Evolutionary conservation across 2,329 filamentous ascomycete genomes (phyloP).

Genomic region (Fusarium pseudoanthophilum): DNA sequence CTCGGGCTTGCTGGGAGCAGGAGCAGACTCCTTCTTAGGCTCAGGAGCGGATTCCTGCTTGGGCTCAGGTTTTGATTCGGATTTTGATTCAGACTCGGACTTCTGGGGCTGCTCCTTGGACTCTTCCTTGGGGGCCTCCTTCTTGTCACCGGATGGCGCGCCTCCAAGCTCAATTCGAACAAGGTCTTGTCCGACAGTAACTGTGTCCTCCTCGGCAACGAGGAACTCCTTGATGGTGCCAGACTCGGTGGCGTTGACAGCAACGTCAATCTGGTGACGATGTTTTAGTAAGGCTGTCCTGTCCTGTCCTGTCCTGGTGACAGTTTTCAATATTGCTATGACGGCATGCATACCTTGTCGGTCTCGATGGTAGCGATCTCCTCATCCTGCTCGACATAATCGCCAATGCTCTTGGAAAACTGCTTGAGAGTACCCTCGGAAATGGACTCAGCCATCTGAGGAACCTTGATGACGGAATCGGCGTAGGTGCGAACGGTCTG

Average conservation of each 20-base stretch:
- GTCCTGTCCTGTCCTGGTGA: not conserved
- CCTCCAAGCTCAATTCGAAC: conserved; percentile 86
- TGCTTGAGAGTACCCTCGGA: conserved; percentile 97
- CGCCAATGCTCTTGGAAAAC: conserved; percentile 91
- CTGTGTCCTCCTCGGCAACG: conserved; percentile 93
- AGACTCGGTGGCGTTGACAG: conserved; percentile 91
- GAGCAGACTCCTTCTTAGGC: conserved; percentile 49
- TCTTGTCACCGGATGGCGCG: conserved; percentile 54
- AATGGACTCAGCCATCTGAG: conserved; percentile 98
- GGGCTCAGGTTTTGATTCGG: conserved; percentile 50
- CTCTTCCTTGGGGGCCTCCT: conserved; percentile 47
- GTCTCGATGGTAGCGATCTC: conserved; percentile 99
- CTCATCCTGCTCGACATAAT: conserved; percentile 94
- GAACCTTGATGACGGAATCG: conserved; percentile 90
- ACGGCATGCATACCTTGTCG: conserved; percentile 77
- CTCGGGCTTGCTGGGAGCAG: conserved; percentile 43
- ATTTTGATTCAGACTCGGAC: conserved; percentile 49
- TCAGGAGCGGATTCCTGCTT: conserved; percentile 47
- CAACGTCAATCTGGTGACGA: conserved; percentile 82
- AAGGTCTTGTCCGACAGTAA: conserved; percentile 92
- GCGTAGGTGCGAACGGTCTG: conserved; percentile 73
- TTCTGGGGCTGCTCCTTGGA: conserved; percentile 53
- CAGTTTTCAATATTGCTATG: not conserved
- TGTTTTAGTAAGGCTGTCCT: conserved; percentile 12
- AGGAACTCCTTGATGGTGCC: conserved; percentile 93